Evolutionary conservation across 2,329 filamentous ascomycete species (phyloP).

Genomic region (Metarhizium album): DNA sequence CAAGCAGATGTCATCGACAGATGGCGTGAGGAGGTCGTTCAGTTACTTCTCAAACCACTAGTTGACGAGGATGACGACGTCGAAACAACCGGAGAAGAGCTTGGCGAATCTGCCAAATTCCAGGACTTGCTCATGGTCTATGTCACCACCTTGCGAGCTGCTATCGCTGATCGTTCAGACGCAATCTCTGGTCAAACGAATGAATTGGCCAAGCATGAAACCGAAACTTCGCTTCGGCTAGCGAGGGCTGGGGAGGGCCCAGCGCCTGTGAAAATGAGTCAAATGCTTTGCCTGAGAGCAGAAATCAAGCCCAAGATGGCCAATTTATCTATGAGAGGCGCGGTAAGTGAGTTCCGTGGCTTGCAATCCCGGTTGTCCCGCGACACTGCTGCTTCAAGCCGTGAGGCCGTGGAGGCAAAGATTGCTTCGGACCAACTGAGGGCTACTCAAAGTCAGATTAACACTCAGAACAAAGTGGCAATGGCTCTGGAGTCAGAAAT

Average conservation of each 20-base stretch:
- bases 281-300: conserved; percentile 38
- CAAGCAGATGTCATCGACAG: conserved; percentile 62
- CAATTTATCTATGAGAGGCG: conserved; percentile 56
- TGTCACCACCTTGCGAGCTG: conserved; percentile 63
- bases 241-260: conserved; percentile 58
- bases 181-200: conserved; percentile 71
- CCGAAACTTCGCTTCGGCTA: conserved; percentile 45
- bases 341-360: conserved; percentile 59
- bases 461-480: conserved; percentile 38
- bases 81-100: conserved; percentile 80
- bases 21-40: conserved; percentile 64
- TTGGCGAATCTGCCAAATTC: conserved; percentile 72
- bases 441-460: conserved; percentile 43
- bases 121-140: conserved; percentile 88
- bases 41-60: conserved; percentile 61
- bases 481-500: conserved; percentile 54
- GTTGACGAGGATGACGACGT: conserved; percentile 68
- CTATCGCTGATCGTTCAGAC: conserved; percentile 68
- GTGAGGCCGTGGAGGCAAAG: conserved; percentile 56
- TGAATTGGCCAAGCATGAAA: conserved; percentile 62
- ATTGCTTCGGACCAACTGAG: conserved; percentile 56
- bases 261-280: conserved; percentile 51
- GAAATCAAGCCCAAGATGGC: conserved; percentile 36
- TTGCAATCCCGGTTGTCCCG: conserved; percentile 37
- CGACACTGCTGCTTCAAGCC: conserved; percentile 16